Conservation (phyloP, 2,329 filamentous ascomycete genomes). For the Colletotrichum simmondsii region DNA sequence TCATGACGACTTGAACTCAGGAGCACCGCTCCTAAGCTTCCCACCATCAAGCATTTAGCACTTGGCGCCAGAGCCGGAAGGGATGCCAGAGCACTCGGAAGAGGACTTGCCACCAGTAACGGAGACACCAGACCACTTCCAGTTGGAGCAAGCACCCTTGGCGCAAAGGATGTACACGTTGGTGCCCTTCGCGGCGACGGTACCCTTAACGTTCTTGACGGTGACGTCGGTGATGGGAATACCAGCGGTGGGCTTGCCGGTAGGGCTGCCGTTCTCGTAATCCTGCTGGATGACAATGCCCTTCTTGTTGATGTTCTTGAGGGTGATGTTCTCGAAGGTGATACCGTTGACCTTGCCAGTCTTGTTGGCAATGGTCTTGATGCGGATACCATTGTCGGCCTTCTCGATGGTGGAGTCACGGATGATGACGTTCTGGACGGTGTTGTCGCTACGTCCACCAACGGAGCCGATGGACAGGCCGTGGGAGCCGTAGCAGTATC, state of each 20-base stretch:
- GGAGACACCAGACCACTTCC: constrained; percentile 61
- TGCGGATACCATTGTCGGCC: constrained; percentile 63
- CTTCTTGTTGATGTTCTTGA: constrained; percentile 53
- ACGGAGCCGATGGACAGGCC: constrained; percentile 56
- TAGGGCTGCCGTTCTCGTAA: constrained; percentile 59
- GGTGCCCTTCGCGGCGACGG: constrained; percentile 49
- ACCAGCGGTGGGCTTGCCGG: constrained; percentile 55
- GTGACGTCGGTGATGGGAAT: constrained; percentile 64
- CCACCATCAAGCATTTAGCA: constrained; percentile 8
- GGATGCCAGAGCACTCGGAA: constrained; percentile 41
- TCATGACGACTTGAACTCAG: background rate
- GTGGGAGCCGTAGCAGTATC: constrained; percentile 56
- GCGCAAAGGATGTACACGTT: constrained; percentile 66
- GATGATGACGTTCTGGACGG: constrained; percentile 63
- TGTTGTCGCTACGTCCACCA: constrained; percentile 62
- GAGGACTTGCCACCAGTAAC: constrained; percentile 62
- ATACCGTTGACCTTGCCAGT: constrained; percentile 56
- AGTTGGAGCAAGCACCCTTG: constrained; percentile 60
- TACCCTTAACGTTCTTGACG: constrained; percentile 55
- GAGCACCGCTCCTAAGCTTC: background rate
- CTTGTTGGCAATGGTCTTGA: constrained; percentile 60
- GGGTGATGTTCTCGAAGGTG: constrained; percentile 56
- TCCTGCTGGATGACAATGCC: constrained; percentile 54
- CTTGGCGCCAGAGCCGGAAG: constrained; percentile 34
- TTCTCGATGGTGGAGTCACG: constrained; percentile 59